These are phyloP conservation scores for Pleurotus tuber-regium DNA, from an alignment of 768 basidiomycete species.

Conservation along the genomic window DNA sequence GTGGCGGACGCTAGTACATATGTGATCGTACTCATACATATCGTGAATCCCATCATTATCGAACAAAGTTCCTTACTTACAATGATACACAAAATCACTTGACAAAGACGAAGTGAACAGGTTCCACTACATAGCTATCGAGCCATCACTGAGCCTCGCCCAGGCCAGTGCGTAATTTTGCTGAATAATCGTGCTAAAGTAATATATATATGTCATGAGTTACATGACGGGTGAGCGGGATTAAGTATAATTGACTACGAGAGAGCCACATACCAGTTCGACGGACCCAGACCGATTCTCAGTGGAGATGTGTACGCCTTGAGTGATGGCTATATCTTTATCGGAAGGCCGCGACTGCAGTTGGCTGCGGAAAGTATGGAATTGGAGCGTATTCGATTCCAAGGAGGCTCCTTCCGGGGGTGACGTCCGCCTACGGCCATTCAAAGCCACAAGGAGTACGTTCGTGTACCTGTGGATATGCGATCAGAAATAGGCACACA, in stretches of 20 bases:
- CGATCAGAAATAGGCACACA: neutral
- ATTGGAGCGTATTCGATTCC: conserved; percentile 1
- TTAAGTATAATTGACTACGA: neutral
- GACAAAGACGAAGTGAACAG: no score
- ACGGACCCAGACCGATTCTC: neutral
- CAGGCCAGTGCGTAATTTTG: no score
- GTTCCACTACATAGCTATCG: no score
- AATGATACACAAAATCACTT: no score
- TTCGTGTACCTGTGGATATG: neutral
- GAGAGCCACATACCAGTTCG: neutral
- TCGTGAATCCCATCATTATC: neutral
- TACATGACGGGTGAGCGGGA: neutral
- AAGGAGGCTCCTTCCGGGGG: conserved; percentile 1
- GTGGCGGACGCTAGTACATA: neutral
- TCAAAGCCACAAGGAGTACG: conserved; percentile 2
- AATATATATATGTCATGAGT: no score
- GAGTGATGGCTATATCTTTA: neutral
- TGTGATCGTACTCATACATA: neutral
- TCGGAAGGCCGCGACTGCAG: neutral
- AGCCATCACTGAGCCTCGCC: no score
- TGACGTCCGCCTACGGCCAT: neutral
- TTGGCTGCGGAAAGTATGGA: conserved; percentile 5
- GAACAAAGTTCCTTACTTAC: no score
- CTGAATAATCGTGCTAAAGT: no score
- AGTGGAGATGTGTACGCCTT: neutral